These are phyloP conservation scores for Jimgerdemannia flammicorona DNA, from an alignment of 192 early-diverging fungal genomes.

Conservation along the genomic window DNA sequence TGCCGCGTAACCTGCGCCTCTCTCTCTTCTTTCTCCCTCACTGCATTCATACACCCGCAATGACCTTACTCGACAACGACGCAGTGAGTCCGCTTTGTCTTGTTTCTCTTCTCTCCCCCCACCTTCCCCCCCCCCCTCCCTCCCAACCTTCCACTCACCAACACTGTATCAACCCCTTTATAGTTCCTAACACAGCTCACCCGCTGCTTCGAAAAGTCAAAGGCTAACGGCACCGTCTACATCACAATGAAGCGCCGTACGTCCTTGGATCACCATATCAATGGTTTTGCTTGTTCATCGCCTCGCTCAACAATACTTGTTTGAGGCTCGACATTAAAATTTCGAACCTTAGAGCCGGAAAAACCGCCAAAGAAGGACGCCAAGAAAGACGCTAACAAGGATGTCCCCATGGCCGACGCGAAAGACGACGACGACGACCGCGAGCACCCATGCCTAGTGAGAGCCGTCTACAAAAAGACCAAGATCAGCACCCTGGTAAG, in stretches of 20 bases:
- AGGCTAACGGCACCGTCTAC: slow-evolving; percentile 33
- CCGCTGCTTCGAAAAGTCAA: slow-evolving; percentile 30
- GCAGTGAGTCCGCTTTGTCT: not conserved
- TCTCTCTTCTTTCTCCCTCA: too few species aligned
- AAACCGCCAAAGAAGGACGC: slow-evolving; percentile 17
- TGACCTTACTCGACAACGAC: not conserved
- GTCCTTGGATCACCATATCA: not conserved
- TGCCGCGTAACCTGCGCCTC: too few species aligned
- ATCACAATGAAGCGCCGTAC: slow-evolving; percentile 48
- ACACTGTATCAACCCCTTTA: too few species aligned
- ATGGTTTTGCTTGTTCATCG: not conserved
- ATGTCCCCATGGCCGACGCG: not conserved
- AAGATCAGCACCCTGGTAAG: slow-evolving; percentile 43
- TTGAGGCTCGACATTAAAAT: too few species aligned
- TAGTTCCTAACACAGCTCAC: slow-evolving; percentile 38
- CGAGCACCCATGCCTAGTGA: slow-evolving; percentile 36
- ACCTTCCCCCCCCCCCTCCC: too few species aligned
- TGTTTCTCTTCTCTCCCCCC: too few species aligned
- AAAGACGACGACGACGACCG: slow-evolving; percentile 13
- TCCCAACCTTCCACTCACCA: too few species aligned
- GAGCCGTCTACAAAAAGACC: slow-evolving; percentile 25
- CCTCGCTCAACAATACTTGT: not conserved
- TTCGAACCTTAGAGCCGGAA: not conserved
- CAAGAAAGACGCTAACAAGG: not conserved
- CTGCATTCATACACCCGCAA: not conserved